A percentile compares a stretch with the other conserved stretches of the same genome.
phyloP scores from a whole-genome alignment of 2,329 filamentous ascomycete species.

The Nemania diffusa region DNA sequence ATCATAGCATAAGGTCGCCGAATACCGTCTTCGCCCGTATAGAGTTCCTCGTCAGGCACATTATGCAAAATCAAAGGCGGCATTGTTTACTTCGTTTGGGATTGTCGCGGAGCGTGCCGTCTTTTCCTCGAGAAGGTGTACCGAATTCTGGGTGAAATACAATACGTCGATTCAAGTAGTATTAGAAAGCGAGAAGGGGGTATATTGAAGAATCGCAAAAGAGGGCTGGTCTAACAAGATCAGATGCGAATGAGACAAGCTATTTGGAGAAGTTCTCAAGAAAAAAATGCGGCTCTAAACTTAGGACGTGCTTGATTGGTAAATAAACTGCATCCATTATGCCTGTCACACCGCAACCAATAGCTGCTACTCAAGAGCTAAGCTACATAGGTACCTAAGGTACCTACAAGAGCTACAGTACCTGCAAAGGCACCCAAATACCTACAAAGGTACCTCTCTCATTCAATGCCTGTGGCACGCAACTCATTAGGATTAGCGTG shows the following conservation, averaged over 20 bases:
- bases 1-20: slow-evolving; percentile 74
- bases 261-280: neutral
- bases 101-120: neutral
- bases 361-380: neutral
- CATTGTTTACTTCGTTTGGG: slow-evolving; percentile 55
- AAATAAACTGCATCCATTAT: slow-evolving; percentile 19
- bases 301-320: slow-evolving; percentile 14
- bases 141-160: neutral
- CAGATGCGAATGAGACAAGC: neutral
- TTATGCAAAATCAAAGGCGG: slow-evolving; percentile 74
- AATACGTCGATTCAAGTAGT: neutral
- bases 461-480: no score
- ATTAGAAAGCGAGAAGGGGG: neutral
- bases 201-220: neutral
- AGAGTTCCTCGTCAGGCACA: slow-evolving; percentile 74
- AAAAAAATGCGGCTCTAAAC: slow-evolving; percentile 19
- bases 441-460: no score
- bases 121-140: slow-evolving; percentile 4
- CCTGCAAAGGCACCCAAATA: no score
- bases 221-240: neutral
- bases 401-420: no score
- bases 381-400: neutral
- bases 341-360: no score
- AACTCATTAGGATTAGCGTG: no score
- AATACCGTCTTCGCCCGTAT: slow-evolving; percentile 72